Base-by-base conservation (phyloP, 1,284 basidiomycete species). In the Ustilago sp. region DNA sequence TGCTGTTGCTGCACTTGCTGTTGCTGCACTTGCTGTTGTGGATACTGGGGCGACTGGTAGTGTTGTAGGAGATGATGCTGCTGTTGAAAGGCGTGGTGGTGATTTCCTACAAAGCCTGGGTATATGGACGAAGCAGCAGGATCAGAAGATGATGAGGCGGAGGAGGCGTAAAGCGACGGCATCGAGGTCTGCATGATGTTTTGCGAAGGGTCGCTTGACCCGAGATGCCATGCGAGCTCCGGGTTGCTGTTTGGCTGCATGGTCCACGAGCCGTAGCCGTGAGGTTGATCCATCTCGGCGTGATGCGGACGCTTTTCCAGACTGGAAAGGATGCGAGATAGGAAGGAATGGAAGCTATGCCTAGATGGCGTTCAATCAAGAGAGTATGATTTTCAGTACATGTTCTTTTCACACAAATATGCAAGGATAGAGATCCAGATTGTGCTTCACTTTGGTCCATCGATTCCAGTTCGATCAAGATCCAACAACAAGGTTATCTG, bases 251-350 rank as follows among this genome's bases (percentile, higher is more conserved):
- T 60, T n/a, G 61, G 51, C 35, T 45, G 62, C 58, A 61, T 52
- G 2, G 38, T 11, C 68, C 68, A 70, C 17, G 58, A 63, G 62
- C 48, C 67, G 50, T 63, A 64, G 23, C 57, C 61, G 4, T 56
- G 43, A 11, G 62, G 51, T 2, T 53, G 34, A 34, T 70, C 62
- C 68, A 70, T 70, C 11, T 35, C 28, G 68, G 31, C 43, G 43
- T n/a, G n/a, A 45, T 45, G 8, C 43, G 43, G 23, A 19, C 57
- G 11, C 45, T 31, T 15, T 38, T 58, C 50, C 35, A 45, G 28
- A 2, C 12, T 9, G 50, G 19, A 34, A 45, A 12, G 23, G n/a
- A 5, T n/a, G 34, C 7, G 11, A 19, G n/a, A 12, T 19, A 3
- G 8, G 28, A 32, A 43, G 4, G 19, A 19, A 19, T 23, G 11